Conservation (phyloP, 2,329 filamentous ascomycete species). For the Gyromitra esculenta region DNA sequence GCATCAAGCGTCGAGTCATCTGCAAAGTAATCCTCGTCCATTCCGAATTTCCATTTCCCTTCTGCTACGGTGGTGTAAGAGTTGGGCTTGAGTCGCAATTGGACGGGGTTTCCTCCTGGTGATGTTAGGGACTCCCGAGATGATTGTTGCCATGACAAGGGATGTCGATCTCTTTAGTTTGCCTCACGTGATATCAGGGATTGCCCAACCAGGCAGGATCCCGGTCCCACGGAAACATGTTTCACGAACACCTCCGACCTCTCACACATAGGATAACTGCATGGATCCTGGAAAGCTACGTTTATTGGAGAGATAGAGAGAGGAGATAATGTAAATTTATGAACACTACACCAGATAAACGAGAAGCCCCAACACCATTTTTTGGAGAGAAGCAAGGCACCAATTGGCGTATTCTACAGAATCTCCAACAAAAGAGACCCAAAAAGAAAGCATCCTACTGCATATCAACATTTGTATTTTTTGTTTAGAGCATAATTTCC, state of each 20-base stretch:
- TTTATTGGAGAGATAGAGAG: slow-evolving; percentile 24
- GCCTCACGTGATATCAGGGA: neutral
- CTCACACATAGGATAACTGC: neutral
- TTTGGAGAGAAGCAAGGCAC: slow-evolving; percentile 32
- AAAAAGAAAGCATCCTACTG: slow-evolving; percentile 39
- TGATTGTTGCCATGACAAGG: slow-evolving; percentile 30
- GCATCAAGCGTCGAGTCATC: slow-evolving; percentile 71
- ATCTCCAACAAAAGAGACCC: slow-evolving; percentile 36
- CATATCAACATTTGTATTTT: slow-evolving; percentile 30
- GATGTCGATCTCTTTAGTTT: slow-evolving; percentile 14
- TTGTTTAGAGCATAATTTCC: slow-evolving; percentile 10
- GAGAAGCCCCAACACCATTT: slow-evolving; percentile 41
- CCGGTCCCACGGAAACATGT: neutral
- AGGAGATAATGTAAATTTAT: slow-evolving; percentile 45
- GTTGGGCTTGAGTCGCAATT: slow-evolving; percentile 10
- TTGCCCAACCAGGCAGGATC: neutral
- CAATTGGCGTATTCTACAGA: slow-evolving; percentile 39
- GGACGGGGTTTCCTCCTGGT: neutral
- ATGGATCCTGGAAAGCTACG: neutral
- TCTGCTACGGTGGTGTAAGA: slow-evolving; percentile 10
- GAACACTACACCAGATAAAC: slow-evolving; percentile 25
- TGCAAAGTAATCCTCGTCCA: slow-evolving; percentile 69
- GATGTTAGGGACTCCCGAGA: slow-evolving; percentile 12
- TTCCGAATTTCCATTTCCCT: slow-evolving; percentile 50
- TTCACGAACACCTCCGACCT: slow-evolving; percentile 2